Evolutionary conservation across 331 rosid genomes (phyloP), one percentile per base, ranked within the genome.

Genomic region (Acacia pycnantha): DNA sequence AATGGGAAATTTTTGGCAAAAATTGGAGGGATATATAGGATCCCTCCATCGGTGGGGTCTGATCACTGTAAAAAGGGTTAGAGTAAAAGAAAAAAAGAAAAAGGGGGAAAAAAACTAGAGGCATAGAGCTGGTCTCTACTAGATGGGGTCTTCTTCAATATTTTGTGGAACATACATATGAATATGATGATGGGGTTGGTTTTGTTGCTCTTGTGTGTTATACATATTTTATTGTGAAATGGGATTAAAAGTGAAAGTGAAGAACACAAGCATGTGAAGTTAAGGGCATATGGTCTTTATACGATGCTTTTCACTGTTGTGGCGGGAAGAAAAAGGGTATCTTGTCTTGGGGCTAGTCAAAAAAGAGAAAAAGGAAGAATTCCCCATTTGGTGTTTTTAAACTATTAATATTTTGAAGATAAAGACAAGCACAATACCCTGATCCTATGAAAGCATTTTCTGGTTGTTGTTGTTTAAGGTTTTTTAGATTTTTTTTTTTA

Each of bases 311-410:
- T 74, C 73, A 54, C 50, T 81, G 35, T 73, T 84, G 6, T 72
- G 87, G 24, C 7, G 58, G n/a, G 81, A 88, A 73, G 87, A 77
- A 91, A 89, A 85, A 82, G 67, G 77, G 94, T 77, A 83, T 86
- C 91, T 91, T 87, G 96, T 92, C 91, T 93, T 83, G 37, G 31
- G 31, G 88, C 79, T 22, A 58, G 94, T 91, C 89, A 86, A 90
- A 88, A 54, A 90, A 83, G 78, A 74, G 77, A 72, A 35, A 59
- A 44, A 72, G 51, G 86, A 74, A 70, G 85, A 53, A 83, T 81
- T 83, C 89, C 84, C 81, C 61, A 65, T 82, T 87, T 73, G 89
- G 84, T 91, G 82, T 43, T 26, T 5, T 43, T 70, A 88, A 87
- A 56, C 86, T 67, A 69, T 46, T 59, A 47, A 51, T 74, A 73